Base-by-base conservation (phyloP, 1,284 basidiomycete species). In the Cutaneotrichosporon spelunceum region DNA sequence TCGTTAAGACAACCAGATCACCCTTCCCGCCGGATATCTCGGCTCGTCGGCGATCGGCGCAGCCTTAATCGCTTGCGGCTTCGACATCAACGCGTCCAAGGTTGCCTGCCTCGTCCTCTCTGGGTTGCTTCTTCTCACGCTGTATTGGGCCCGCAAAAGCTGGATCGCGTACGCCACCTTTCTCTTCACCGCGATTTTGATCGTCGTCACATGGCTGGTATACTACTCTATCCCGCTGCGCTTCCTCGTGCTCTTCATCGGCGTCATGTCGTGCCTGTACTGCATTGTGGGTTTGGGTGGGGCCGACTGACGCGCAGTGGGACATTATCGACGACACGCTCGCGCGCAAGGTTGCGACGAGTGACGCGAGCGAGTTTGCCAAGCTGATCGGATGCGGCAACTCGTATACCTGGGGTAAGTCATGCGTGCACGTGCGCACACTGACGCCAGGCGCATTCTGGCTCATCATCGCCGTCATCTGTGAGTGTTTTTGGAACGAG, bases 241-340 rank as follows among this genome's bases (percentile, higher is more conserved):
- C 4, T 84, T 81, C 71, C 72, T 94, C 84, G 84, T 97, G 24
- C 81, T 97, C 11, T 98, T 97, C 78, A 86, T 96, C 59, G 94
- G 93, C n/a, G 90, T 94, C 67, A 94, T 94, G 92, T 90, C 87
- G 9, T 89, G 89, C 76, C 82, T 95, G 78, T 94, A 95, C 72
- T 72, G 74, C 5, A 72, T 80, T 36, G 75, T 77, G 42, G 70
- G 73, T 63, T 10, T 3, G 23, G 6, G 8, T 7, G n/a, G 14
- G 16, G 19, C 14, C 11, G 1, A 56, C 66, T 68, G 47, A 67
- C 53, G 6, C 85, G 88, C 52, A 77, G 19, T 94, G 91, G 90
- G 91, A 94, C 71, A 87, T 94, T 60, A 82, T 92, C 58, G 90
- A 90, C 86, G 93, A 97, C 74, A 92, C 93, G 4, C 87, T 97